phyloP scores from a whole-genome alignment of 768 basidiomycete genomes.

The Strobilomyces dryophilus region DNA sequence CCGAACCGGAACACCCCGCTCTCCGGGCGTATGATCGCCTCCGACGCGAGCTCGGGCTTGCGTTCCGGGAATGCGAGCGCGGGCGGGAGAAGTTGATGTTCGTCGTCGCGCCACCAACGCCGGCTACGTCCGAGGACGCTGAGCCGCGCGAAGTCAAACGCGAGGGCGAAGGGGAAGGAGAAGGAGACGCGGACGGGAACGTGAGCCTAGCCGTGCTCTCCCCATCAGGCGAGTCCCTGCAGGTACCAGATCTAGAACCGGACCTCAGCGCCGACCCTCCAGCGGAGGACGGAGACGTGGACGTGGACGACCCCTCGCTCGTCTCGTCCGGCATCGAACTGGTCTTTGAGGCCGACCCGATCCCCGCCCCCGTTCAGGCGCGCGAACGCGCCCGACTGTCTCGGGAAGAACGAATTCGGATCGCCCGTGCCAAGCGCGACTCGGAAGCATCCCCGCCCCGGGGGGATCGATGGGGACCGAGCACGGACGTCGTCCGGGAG shows the following conservation, averaged over 20 bases:
- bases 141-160: neutral
- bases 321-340: constrained; percentile 71
- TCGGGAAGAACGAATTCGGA: constrained; percentile 70
- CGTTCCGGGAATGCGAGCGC: constrained; percentile 78
- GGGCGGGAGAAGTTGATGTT: constrained; percentile 63
- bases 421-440: constrained; percentile 46
- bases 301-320: constrained; percentile 51
- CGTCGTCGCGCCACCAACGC: constrained; percentile 45
- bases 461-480: no score
- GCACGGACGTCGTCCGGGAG: no score
- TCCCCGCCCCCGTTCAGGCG: constrained; percentile 31
- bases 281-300: neutral
- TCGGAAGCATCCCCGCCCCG: neutral
- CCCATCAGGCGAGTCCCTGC: constrained; percentile 24
- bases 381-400: constrained; percentile 64
- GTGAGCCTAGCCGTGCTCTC: constrained; percentile 6
- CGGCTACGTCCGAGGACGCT: constrained; percentile 35
- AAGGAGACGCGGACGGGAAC: neutral
- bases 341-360: constrained; percentile 71
- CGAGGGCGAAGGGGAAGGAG: no score
- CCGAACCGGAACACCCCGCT: constrained; percentile 41
- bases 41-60: constrained; percentile 71
- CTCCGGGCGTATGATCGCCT: constrained; percentile 72
- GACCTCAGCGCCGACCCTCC: neutral
- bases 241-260: neutral